Conservation (phyloP, 129 eudicot genomes). For the Escallonia herrerae region DNA sequence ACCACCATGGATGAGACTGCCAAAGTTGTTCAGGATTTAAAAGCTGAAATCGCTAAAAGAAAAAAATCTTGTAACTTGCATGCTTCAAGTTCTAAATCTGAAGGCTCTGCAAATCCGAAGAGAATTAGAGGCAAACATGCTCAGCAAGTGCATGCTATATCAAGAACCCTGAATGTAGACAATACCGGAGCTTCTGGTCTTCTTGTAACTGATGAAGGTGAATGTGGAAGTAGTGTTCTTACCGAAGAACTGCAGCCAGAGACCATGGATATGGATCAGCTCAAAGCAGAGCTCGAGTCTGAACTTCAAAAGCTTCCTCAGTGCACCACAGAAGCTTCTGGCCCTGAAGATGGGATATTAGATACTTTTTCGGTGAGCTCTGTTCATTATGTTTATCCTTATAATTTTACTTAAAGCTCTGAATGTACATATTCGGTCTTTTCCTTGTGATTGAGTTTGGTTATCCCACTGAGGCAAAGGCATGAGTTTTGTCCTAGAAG, state of each 20-base stretch:
- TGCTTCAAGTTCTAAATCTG: conserved; percentile 9
- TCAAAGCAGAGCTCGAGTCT: conserved; percentile 77
- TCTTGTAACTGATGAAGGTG: conserved; percentile 30
- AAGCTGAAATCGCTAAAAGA: conserved; percentile 51
- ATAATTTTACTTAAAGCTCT: background rate
- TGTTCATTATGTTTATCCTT: background rate
- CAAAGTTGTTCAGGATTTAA: conserved; percentile 63
- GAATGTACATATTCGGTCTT: background rate
- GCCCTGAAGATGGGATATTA: conserved; percentile 13
- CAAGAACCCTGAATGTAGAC: conserved; percentile 2
- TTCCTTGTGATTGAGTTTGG: background rate
- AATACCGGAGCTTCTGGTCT: conserved; percentile 10
- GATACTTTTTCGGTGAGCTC: conserved; percentile 33
- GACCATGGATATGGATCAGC: conserved; percentile 56
- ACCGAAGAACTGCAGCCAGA: conserved; percentile 53
- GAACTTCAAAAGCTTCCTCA: conserved; percentile 75
- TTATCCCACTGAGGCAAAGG: too few relatives aligned
- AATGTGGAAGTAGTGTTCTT: conserved; percentile 49
- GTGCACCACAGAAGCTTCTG: conserved; percentile 23
- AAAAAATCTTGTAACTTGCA: conserved; percentile 20
- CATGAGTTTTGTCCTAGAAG: background rate
- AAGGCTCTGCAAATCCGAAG: conserved; percentile 10
- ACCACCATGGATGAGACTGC: conserved; percentile 57
- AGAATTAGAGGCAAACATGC: conserved; percentile 5
- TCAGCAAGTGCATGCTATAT: conserved; percentile 5